These are phyloP conservation scores for Phoenix dactylifera DNA, from an alignment of 176 grass and related monocot species.

Conservation along the genomic window DNA sequence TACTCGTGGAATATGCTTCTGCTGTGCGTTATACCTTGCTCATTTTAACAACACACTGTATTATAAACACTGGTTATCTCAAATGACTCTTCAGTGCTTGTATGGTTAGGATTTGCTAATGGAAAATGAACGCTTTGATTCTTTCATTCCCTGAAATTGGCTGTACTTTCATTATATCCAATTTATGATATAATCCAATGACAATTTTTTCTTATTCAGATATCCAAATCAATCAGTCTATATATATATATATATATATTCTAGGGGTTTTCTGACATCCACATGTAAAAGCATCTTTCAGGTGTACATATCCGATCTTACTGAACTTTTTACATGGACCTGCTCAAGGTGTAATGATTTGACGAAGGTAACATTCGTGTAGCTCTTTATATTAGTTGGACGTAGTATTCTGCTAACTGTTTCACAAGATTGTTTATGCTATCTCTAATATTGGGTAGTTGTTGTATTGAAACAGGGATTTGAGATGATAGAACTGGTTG, in stretches of 20 bases:
- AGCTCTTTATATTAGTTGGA: too few relatives aligned
- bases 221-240: neutral
- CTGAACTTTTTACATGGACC: slow-evolving; percentile 80
- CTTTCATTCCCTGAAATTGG: too few relatives aligned
- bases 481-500: slow-evolving; percentile 62
- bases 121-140: too few relatives aligned
- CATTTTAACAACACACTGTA: neutral
- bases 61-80: too few relatives aligned
- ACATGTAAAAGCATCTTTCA: slow-evolving; percentile 24
- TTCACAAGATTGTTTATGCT: neutral
- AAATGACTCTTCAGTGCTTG: too few relatives aligned
- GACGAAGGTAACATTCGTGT: slow-evolving; percentile 33
- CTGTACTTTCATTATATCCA: too few relatives aligned
- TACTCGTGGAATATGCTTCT: slow-evolving; percentile 79
- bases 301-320: slow-evolving; percentile 91
- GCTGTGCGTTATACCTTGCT: slow-evolving; percentile 44
- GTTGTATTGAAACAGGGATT: slow-evolving; percentile 52
- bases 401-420: too few relatives aligned
- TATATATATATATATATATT: too few relatives aligned
- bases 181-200: too few relatives aligned
- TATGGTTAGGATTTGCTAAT: too few relatives aligned
- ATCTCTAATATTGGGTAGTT: slow-evolving; percentile 14
- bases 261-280: too few relatives aligned
- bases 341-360: slow-evolving; percentile 75
- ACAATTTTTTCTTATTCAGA: too few relatives aligned